phyloP scores from a whole-genome alignment of 139 green algal species.

The Pseudopediastrum boryanum region DNA sequence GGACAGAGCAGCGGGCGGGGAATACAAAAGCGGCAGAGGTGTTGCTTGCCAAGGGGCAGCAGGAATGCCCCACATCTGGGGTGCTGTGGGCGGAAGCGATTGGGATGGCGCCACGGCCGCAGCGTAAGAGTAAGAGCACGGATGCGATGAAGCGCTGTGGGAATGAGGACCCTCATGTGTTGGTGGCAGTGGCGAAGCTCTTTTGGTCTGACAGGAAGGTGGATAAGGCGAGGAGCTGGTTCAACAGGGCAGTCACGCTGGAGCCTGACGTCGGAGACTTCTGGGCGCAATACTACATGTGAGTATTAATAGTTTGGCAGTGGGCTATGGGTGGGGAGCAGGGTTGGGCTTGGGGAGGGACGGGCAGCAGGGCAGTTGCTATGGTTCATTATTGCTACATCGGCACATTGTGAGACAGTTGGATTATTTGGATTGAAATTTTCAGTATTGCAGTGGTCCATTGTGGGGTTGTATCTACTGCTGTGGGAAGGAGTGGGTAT shows the following conservation, averaged over 20 bases:
- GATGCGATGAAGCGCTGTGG: slow-evolving; percentile 95
- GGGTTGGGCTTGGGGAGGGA: slow-evolving; percentile 30
- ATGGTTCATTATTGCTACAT: not conserved
- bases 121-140: slow-evolving; percentile 78
- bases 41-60: slow-evolving; percentile 89
- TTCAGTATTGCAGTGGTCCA: no score
- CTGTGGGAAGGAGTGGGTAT: no score
- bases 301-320: slow-evolving; percentile 71
- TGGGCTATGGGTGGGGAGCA: slow-evolving; percentile 7
- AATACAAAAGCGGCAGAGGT: slow-evolving; percentile 84
- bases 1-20: slow-evolving; percentile 80
- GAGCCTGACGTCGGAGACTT: slow-evolving; percentile 90
- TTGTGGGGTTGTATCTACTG: no score
- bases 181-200: slow-evolving; percentile 85
- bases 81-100: slow-evolving; percentile 90
- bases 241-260: slow-evolving; percentile 80
- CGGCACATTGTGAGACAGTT: no score
- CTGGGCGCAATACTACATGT: slow-evolving; percentile 89
- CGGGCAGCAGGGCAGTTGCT: slow-evolving; percentile 41
- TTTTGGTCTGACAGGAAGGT: slow-evolving; percentile 94
- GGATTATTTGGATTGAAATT: no score
- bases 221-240: slow-evolving; percentile 46
- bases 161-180: slow-evolving; percentile 65
- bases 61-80: slow-evolving; percentile 91
- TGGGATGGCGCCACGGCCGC: slow-evolving; percentile 82